Evolutionary conservation across 2,329 filamentous ascomycete species (phyloP).

Genomic region (Teratosphaeria epicoccoides): DNA sequence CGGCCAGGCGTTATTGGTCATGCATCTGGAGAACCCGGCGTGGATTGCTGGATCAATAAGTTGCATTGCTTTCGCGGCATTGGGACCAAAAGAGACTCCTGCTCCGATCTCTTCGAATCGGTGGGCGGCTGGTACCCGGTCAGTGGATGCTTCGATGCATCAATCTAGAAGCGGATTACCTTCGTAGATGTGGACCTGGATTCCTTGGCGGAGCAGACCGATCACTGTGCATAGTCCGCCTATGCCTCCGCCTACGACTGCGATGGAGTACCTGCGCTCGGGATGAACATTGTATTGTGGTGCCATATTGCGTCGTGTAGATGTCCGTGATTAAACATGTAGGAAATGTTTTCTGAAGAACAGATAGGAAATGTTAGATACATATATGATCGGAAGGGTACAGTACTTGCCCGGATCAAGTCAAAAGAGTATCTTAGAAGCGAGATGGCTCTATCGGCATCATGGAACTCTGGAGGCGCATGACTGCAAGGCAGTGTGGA

Average conservation of each 20-base stretch:
- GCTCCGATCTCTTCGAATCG: constrained; percentile 47
- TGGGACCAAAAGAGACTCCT: constrained; percentile 46
- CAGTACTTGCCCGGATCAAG: neutral
- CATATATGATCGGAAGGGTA: neutral
- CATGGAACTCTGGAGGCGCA: neutral
- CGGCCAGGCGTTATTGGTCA: constrained; percentile 27
- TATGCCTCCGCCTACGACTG: constrained; percentile 50
- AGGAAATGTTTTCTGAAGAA: no score
- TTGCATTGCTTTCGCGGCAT: constrained; percentile 43
- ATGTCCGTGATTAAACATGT: no score
- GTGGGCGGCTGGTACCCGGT: constrained; percentile 28
- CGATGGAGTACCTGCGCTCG: constrained; percentile 32
- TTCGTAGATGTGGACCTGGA: constrained; percentile 10
- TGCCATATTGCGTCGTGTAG: constrained; percentile 2
- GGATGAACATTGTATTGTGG: constrained; percentile 7
- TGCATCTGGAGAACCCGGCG: constrained; percentile 31
- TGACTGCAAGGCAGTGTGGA: neutral
- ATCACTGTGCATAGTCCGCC: constrained; percentile 45
- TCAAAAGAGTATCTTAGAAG: no score
- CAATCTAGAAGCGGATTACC: neutral
- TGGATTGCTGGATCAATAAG: constrained; percentile 38
- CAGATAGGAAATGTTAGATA: neutral
- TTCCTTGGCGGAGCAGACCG: constrained; percentile 35
- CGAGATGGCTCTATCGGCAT: neutral
- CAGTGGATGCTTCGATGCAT: neutral